Evolutionary conservation across 306 rosid genomes (phyloP), one percentile per base, ranked within the genome.

Genomic region (Mimosa pudica): DNA sequence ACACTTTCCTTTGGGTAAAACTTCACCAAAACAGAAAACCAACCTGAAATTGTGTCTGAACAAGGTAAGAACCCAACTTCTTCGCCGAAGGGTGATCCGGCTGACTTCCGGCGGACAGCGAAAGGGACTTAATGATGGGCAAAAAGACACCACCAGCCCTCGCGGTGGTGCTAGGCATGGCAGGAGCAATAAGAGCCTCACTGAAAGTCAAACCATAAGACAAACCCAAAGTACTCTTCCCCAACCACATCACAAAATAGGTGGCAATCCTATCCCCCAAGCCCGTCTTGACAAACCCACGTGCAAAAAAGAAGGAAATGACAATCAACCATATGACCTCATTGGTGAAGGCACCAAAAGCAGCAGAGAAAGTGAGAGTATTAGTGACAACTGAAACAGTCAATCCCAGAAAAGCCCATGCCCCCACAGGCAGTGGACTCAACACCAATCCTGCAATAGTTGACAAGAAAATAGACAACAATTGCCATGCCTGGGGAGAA

Each of bases 81-180:
- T 78, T 83, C 36, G 94, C 82, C 1, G 98, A 57, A 1, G 92
- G 89, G 38, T 81, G 80, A 6, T 71, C 85, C 0, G 98, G 97
- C 52, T 88, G 82, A 84, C 99, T 95, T 10, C 97, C 98, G 0
- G 92, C 93, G 3, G 99, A 90, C 51, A 89, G 89, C 10, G 99
- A 86, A 35, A 95, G 83, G 1, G 99, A 95, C 87, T 91, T 83
- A 51, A 95, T 95, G 20, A 95, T 91, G 0, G 99, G 99, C 90
- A 95, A 86, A 75, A 95, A 95, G 32, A 95, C 98, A 2, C 99
- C 98, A 2, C 99, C 99, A 2, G 98, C 99, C 67, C 99, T 84
- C 0, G 99, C 99, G 4, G 99, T 93, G 33, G 99, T 89, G 82
- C 99, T 95, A 0, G 99, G 99, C 99, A 95, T 95, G 10, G 99